Base-by-base conservation (phyloP, 192 early-diverging fungal species). In the Powellomyces hirtus region DNA sequence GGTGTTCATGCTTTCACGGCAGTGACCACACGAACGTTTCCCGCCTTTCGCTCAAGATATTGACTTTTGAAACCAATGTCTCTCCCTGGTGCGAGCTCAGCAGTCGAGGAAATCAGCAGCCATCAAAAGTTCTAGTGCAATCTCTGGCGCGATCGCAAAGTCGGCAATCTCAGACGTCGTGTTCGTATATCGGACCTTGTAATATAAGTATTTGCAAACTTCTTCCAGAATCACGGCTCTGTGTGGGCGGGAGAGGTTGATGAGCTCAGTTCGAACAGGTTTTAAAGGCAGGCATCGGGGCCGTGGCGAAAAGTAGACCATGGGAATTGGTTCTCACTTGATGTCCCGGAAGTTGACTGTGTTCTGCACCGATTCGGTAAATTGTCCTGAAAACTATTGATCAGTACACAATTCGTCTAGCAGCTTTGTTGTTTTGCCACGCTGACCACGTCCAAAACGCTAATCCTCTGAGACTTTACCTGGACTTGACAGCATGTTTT, bases 21-120 rank as follows among this genome's bases (percentile, higher is more conserved):
- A n/a, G n/a, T n/a, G n/a, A n/a, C n/a, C n/a, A n/a, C n/a, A n/a
- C n/a, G n/a, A n/a, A n/a, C n/a, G n/a, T n/a, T n/a, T n/a, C n/a
- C n/a, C n/a, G n/a, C n/a, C n/a, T n/a, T n/a, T n/a, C n/a, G n/a
- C n/a, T n/a, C n/a, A n/a, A n/a, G n/a, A n/a, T n/a, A n/a, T n/a
- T n/a, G n/a, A n/a, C n/a, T n/a, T n/a, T n/a, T n/a, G n/a, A n/a
- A n/a, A n/a, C n/a, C n/a, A n/a, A n/a, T 49, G 2, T 49, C 4
- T 49, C 26, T 56, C 53, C 53, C 29, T 56, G 16, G 5, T 56
- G 13, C 8, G 7, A 8, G 16, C 29, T 33, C 16, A 91, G 78
- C 92, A 93, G 70, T 98, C 96, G 55, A 99, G 73, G 70, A 95
- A 99, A 74, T 99, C 94, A 0, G 95, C 91, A 20, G 92, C 94